phyloP scores from a whole-genome alignment of 179 eudicot species.

The Pouteria campechiana region DNA sequence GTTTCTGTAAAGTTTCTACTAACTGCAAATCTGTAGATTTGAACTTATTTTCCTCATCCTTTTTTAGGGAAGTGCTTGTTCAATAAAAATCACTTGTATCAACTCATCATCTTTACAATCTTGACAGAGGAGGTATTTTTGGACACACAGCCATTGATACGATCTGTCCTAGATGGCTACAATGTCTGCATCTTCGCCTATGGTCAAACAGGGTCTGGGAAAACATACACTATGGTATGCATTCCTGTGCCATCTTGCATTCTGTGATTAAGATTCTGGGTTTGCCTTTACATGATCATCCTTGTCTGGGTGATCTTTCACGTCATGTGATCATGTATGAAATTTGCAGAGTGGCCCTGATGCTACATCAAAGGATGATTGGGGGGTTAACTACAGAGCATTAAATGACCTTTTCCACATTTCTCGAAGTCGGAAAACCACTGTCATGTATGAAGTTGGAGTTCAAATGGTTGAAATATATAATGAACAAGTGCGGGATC shows the following conservation, averaged over 20 bases:
- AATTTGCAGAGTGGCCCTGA: slow-evolving; percentile 92
- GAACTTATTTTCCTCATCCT: background rate
- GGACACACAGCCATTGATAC: slow-evolving; percentile 82
- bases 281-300: background rate
- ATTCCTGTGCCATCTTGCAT: background rate
- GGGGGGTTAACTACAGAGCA: slow-evolving; percentile 97
- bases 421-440: slow-evolving; percentile 69
- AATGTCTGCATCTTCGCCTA: slow-evolving; percentile 94
- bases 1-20: background rate
- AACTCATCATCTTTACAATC: background rate
- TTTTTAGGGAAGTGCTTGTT: no score
- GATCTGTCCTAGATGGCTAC: slow-evolving; percentile 94
- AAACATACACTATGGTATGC: slow-evolving; percentile 89
- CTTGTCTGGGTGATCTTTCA: slow-evolving; percentile 2
- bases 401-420: slow-evolving; percentile 79
- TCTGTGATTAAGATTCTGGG: background rate
- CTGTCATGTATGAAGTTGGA: slow-evolving; percentile 62
- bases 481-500: slow-evolving; percentile 96
- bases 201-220: slow-evolving; percentile 98
- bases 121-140: slow-evolving; percentile 81
- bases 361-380: slow-evolving; percentile 53
- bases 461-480: slow-evolving; percentile 98
- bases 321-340: no score
- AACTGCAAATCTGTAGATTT: background rate
- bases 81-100: no score